A percentile compares a stretch with the other conserved stretches of the same genome.
phyloP scores from a whole-genome alignment of 331 rosid species.

The Acacia concinna region DNA sequence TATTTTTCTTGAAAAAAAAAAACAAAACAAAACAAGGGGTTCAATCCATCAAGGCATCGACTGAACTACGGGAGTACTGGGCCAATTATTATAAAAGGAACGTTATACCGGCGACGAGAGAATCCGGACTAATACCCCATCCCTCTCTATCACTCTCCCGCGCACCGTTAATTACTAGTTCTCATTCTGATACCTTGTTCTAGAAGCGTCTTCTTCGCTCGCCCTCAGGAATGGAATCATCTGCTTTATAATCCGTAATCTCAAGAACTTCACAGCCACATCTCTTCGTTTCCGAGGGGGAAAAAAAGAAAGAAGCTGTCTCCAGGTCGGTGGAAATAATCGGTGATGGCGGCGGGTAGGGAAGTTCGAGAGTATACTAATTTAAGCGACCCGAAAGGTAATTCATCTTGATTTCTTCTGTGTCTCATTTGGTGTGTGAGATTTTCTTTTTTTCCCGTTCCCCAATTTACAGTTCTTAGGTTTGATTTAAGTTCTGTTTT shows the following conservation, averaged over 20 bases:
- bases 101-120: not conserved
- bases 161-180: not conserved
- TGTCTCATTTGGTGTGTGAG: not conserved
- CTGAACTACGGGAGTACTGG: too few relatives aligned
- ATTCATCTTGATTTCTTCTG: not conserved
- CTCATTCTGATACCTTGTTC: not conserved
- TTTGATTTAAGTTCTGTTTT: slow-evolving; percentile 7
- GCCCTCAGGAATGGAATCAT: not conserved
- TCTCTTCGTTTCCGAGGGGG: not conserved
- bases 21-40: too few relatives aligned
- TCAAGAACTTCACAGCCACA: not conserved
- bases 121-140: not conserved
- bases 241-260: not conserved
- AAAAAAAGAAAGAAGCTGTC: not conserved
- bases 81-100: too few relatives aligned
- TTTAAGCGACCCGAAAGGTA: slow-evolving; percentile 96
- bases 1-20: too few relatives aligned
- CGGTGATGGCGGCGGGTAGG: slow-evolving; percentile 91
- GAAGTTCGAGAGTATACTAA: slow-evolving; percentile 99
- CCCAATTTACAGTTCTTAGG: slow-evolving; percentile 9
- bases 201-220: not conserved
- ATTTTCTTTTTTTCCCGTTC: not conserved
- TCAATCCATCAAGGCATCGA: too few relatives aligned
- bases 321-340: slow-evolving; percentile 11
- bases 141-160: not conserved